Conservation (phyloP, 148 eudicot genomes). For the Heliamphora exappendiculata region DNA sequence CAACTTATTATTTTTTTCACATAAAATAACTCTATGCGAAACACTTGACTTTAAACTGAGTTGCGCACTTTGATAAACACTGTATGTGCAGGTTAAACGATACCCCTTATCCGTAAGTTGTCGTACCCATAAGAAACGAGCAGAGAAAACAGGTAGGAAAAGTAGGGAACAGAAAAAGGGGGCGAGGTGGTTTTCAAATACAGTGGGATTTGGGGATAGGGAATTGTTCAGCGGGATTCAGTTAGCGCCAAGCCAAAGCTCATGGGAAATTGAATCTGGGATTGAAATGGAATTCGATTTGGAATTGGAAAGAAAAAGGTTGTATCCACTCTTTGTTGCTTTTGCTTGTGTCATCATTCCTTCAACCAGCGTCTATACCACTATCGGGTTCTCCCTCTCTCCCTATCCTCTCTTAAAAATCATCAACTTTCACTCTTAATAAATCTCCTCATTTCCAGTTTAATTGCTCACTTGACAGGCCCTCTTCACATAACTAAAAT, state of each 20-base stretch:
- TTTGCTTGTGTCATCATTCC: neutral
- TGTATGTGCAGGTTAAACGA: neutral
- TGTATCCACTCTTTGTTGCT: neutral
- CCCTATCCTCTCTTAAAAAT: neutral
- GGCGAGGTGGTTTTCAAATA: too few relatives aligned
- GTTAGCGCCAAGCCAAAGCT: neutral
- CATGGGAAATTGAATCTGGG: slow-evolving; percentile 2
- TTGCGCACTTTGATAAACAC: too few relatives aligned
- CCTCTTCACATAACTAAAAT: too few relatives aligned
- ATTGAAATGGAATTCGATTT: neutral
- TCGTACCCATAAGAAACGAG: neutral
- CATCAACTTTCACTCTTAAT: too few relatives aligned
- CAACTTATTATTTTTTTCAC: too few relatives aligned
- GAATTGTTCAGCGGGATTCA: neutral
- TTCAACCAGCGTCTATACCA: neutral
- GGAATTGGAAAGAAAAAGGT: neutral
- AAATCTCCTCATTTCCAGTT: too few relatives aligned
- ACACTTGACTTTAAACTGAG: too few relatives aligned
- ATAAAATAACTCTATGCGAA: too few relatives aligned
- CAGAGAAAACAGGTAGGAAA: neutral
- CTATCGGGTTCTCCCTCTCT: neutral
- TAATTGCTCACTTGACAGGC: too few relatives aligned
- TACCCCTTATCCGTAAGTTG: neutral
- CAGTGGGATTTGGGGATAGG: neutral
- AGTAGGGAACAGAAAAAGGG: too few relatives aligned